Conservation (phyloP, 23 red algal genomes). For the Gracilaria caudata region DNA sequence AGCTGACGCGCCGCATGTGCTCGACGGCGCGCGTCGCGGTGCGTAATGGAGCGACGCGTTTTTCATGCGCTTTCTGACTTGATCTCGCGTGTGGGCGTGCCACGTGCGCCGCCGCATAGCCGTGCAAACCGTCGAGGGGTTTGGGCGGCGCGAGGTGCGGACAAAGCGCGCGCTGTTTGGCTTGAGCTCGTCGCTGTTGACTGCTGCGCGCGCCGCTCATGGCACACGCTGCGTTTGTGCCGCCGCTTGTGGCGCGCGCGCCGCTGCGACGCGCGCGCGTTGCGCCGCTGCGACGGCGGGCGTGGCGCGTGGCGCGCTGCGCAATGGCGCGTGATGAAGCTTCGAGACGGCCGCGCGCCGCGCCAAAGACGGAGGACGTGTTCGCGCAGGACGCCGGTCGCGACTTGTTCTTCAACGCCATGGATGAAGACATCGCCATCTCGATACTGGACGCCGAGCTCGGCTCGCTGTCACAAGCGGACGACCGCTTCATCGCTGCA, state of each 20-base stretch:
- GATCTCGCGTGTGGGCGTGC: too few species aligned
- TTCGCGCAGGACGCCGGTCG: conserved; percentile 67
- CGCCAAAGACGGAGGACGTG: conserved; percentile 58
- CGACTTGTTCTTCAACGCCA: conserved; percentile 74
- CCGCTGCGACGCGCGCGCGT: not conserved
- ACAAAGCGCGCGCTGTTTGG: too few species aligned
- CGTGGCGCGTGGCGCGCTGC: not conserved
- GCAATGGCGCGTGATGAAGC: not conserved
- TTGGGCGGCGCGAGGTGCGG: too few species aligned
- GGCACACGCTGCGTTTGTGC: not conserved
- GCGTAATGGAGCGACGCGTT: too few species aligned
- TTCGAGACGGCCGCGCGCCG: not conserved
- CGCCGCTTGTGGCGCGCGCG: too few species aligned
- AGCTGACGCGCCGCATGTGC: too few species aligned
- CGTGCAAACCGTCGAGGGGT: not conserved
- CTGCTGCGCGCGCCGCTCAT: not conserved
- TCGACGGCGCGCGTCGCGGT: not conserved
- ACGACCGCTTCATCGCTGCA: conserved; percentile 80
- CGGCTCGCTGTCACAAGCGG: conserved; percentile 13
- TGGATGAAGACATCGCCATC: conserved; percentile 63
- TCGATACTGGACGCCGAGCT: conserved; percentile 39
- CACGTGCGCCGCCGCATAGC: too few species aligned
- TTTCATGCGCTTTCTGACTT: too few species aligned
- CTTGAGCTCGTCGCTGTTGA: not conserved
- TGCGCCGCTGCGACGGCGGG: not conserved